Evolutionary conservation across 2,329 filamentous ascomycete species (phyloP).

Genomic region (Colletotrichum zoysiae): DNA sequence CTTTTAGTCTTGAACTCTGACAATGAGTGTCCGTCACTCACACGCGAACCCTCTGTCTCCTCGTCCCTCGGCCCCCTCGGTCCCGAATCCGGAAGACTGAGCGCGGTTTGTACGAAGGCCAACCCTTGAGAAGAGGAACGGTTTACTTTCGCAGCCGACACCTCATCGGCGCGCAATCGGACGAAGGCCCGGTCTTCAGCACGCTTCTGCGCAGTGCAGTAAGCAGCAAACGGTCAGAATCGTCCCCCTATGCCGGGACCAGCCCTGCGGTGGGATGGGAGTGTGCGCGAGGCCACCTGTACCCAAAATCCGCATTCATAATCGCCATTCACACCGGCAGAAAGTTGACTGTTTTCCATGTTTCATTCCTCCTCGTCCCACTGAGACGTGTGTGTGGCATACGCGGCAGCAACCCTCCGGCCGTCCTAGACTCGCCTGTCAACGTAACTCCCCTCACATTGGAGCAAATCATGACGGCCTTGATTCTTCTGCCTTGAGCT

Average conservation of each 20-base stretch:
- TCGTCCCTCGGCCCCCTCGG: not conserved
- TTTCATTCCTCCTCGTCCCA: not conserved
- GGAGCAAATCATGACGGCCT: not conserved
- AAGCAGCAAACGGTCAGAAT: conserved; percentile 21
- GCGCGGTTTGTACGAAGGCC: not conserved
- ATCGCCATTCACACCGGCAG: conserved; percentile 2
- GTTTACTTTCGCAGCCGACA: conserved; percentile 18
- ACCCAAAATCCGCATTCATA: not conserved
- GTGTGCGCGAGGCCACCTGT: not conserved
- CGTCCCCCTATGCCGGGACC: not conserved
- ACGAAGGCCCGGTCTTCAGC: not conserved
- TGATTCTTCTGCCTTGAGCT: not conserved
- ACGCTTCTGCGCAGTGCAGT: conserved; percentile 28
- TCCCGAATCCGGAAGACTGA: not conserved
- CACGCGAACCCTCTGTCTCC: not conserved
- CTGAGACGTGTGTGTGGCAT: conserved; percentile 17
- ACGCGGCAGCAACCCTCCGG: conserved; percentile 31
- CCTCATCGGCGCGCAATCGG: conserved; percentile 20
- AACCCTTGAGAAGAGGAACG: not conserved
- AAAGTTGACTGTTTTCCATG: conserved; percentile 10
- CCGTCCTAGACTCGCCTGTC: conserved; percentile 4
- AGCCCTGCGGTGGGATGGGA: conserved; percentile 25
- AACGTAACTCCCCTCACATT: conserved; percentile 1
- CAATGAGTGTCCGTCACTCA: not conserved
- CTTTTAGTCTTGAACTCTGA: not conserved